Base-by-base conservation (phyloP, 305 asterid genomes). In the Salvia sclarea region DNA sequence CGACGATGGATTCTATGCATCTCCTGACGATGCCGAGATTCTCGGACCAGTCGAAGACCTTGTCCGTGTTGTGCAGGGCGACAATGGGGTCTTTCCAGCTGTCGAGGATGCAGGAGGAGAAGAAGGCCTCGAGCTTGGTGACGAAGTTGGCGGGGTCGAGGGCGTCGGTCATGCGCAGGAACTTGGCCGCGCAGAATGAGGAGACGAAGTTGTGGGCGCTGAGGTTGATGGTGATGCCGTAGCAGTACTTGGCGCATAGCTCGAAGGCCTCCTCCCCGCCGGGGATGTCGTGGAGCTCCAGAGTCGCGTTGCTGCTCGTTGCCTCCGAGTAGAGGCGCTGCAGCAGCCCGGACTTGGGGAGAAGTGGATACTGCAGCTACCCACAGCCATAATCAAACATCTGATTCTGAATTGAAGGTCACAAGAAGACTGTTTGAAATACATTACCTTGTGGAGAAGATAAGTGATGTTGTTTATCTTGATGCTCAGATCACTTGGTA, bases 191-290 rank as follows among this genome's bases (percentile, higher is more conserved):
- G 61, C 95, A 90, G 59, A 80, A 81, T 0, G 86, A 84, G 0
- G 85, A 53, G 11, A 83, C 88, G 24, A 82, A 80, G 64, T 90
- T 90, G 64, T 81, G 88, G 62, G 97, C 90, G 41, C 94, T 83
- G 69, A 90, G 83, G 69, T 77, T 82, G 81, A 88, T 90, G 10
- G 91, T 75, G 77, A 90, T 85, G 25, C 92, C 96, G 44, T 88
- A 90, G 73, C 97, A 90, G 54, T 81, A 90, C 79, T 90, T 90
- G 0, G 94, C 92, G 67, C 97, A 90, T 6, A 84, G 74, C 83
- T 90, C 94, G 33, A 90, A 90, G 14, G 95, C 94, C 55, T 79
- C 85, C 38, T 84, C 95, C 41, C 95, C 94, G 14, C 95, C 97
- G 0, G 97, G 97, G 41, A 88, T 75, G 13, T 90, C 92, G 20